Base-by-base conservation (phyloP, 352 stramenopile genomes). In the Phytophthora tentaculata region DNA sequence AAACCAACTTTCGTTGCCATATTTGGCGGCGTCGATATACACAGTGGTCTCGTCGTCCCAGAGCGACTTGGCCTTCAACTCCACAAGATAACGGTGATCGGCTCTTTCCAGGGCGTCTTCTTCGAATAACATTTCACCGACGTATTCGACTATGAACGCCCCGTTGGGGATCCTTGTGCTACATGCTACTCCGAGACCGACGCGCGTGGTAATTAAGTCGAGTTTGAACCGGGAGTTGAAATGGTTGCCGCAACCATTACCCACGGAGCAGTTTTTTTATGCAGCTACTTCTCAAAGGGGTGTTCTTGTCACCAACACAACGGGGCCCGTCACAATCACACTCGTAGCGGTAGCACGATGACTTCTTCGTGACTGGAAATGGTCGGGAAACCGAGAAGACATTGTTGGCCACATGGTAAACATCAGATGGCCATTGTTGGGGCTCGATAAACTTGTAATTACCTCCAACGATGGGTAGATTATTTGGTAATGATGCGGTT, bases 361-460 rank as follows among this genome's bases (percentile, higher is more conserved):
- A 2, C 14, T 19, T 39, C 12, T 64, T 24, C 3, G 45, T 26
- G 1, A 17, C 17, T 19, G 39, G 54, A 6, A 52, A 61, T 29
- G 37, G 39, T 14, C 43, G 41, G 23, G 43, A 5, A n/a, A n/a
- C 17, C 7, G n/a, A 20, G 54, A 43, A 61, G 16, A 44, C 22
- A 23, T 52, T 61, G 43, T 28, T 26, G 37, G 54, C 35, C 22
- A 52, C 2, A 17, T 43, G 43, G 14, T 2, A 61, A 19, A 61
- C 17, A 5, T 17, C 22, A 20, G 3, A 39, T 16, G 44, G 56
- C 19, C 56, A 63, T 4, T 8, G 12, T 19, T 37, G 43, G 2
- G 14, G 56, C 5, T 63, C 29, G 7, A 37, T 20, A 16, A 62
- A 62, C 23, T 62, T 43, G 56, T 55, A 45, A 28, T 49, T 54